Evolutionary conservation across 192 early-diverging fungal species (phyloP).

Genomic region (Coemansia sp.): DNA sequence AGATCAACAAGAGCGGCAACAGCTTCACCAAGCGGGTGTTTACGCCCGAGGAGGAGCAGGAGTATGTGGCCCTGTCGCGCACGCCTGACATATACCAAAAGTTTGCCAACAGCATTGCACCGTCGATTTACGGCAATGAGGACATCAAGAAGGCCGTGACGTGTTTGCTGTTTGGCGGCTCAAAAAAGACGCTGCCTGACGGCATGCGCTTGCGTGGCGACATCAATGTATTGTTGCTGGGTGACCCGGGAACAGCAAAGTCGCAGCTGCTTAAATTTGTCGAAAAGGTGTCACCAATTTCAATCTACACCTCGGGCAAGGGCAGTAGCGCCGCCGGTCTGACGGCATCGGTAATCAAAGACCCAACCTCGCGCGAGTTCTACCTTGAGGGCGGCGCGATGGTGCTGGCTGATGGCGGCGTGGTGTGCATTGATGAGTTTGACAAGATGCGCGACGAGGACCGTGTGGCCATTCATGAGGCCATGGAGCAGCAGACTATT

Average conservation of each 20-base stretch:
- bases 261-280: slow-evolving; percentile 98
- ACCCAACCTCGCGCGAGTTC: slow-evolving; percentile 90
- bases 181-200: slow-evolving; percentile 93
- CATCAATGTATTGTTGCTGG: slow-evolving; percentile 94
- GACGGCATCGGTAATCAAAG: slow-evolving; percentile 95
- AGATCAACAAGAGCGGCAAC: slow-evolving; percentile 74
- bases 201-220: slow-evolving; percentile 97
- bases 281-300: slow-evolving; percentile 95
- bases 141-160: slow-evolving; percentile 97
- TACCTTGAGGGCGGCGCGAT: slow-evolving; percentile 98
- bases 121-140: slow-evolving; percentile 93
- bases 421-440: slow-evolving; percentile 99
- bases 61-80: slow-evolving; percentile 84
- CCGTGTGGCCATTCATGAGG: slow-evolving; percentile 99
- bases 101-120: slow-evolving; percentile 92
- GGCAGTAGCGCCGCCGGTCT: slow-evolving; percentile 98
- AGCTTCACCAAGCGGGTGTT: slow-evolving; percentile 66
- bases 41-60: slow-evolving; percentile 90
- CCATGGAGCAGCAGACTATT: slow-evolving; percentile 99
- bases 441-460: slow-evolving; percentile 99
- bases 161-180: slow-evolving; percentile 94
- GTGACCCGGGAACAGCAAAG: slow-evolving; percentile 99
- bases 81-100: slow-evolving; percentile 84
- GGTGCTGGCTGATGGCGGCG: slow-evolving; percentile 98
- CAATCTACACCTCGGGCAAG: slow-evolving; percentile 99